Conservation (phyloP, 208 protist species). For the Jaenimonas drosophilae region DNA sequence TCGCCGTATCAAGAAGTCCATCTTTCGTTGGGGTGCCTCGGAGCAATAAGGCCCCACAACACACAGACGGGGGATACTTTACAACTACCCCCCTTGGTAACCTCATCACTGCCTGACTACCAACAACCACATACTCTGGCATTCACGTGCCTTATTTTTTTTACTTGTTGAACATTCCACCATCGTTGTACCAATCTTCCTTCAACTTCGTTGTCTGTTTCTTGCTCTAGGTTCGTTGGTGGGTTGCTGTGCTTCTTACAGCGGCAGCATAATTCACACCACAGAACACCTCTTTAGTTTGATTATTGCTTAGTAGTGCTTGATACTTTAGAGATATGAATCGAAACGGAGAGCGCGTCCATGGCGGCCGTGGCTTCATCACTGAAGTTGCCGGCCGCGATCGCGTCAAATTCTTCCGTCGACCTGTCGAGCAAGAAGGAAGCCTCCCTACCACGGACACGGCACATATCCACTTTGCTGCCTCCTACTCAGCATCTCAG, state of each 20-base stretch:
- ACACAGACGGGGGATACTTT: no score
- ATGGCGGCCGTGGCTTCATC: conserved; percentile 37
- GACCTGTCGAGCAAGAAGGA: conserved; percentile 50
- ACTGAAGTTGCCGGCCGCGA: conserved; percentile 81
- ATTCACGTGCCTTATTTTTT: no score
- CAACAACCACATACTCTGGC: no score
- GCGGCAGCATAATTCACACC: no score
- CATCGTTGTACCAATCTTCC: no score
- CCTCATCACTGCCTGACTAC: no score
- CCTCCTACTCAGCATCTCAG: conserved; percentile 12
- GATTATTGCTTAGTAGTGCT: not conserved
- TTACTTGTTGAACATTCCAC: no score
- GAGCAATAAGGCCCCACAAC: conserved; percentile 27
- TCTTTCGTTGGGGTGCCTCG: conserved; percentile 48
- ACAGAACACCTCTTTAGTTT: no score
- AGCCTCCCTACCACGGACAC: conserved; percentile 9
- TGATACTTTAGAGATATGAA: conserved; percentile 5
- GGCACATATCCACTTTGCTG: conserved; percentile 13
- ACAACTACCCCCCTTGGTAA: no score
- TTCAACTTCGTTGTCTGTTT: no score
- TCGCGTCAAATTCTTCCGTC: conserved; percentile 80
- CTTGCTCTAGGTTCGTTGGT: no score
- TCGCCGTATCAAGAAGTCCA: conserved; percentile 40
- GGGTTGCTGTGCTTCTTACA: no score
- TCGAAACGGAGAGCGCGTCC: conserved; percentile 9